Base-by-base conservation (phyloP, 495 filamentous ascomycete species). In the Aspergillus steynii region DNA sequence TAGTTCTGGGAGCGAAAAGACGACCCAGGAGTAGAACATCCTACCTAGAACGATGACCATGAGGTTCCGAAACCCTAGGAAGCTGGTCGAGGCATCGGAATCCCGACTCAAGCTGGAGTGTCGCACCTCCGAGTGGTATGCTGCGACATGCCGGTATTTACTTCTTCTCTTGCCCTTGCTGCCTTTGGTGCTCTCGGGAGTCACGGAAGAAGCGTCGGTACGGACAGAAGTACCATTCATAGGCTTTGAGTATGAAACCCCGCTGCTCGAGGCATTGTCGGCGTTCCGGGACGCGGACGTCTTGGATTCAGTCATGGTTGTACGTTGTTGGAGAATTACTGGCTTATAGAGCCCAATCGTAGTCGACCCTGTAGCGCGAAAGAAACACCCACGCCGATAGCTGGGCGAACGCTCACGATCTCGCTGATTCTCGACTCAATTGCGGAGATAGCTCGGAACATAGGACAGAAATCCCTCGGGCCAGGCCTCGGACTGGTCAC, bases 31-130 rank as follows among this genome's bases (percentile, higher is more conserved):
- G 12, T 53, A 31, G 7, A n/a, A 14, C 34, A 47, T 67, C 79
- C 47, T 83, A 95, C 92, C 86, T 55, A 97, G 75, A 45, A 96
- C 91, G 62, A 98, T 87, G 12, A 96, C 91, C 94, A 97, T 97
- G 52, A 99, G 80, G 65, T 99, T 99, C 34, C 93, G 82, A 67
- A 99, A 98, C 0, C 95, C 95, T 48, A 96, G 72, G 70, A 97
- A 98, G 69, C 90, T 96, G 26, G 93, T 90, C 15, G 86, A 76
- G 8, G 74, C 77, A 48, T 84, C 78, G 1, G 91, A 79, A 68
- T 97, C 95, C 56, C 90, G 87, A 76, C 91, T 96, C 25, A 99
- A 81, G 64, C 90, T 92, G 25, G 95, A 96, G 48, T 89, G 86
- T 20, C 82, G 83, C 34, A 80, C 72, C 61, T 83, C 63, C 10